A percentile compares a stretch with the other conserved stretches of the same genome.
These are phyloP conservation scores for Fusarium armeniacum DNA, from an alignment of 2,329 filamentous ascomycete species.

Conservation along the genomic window DNA sequence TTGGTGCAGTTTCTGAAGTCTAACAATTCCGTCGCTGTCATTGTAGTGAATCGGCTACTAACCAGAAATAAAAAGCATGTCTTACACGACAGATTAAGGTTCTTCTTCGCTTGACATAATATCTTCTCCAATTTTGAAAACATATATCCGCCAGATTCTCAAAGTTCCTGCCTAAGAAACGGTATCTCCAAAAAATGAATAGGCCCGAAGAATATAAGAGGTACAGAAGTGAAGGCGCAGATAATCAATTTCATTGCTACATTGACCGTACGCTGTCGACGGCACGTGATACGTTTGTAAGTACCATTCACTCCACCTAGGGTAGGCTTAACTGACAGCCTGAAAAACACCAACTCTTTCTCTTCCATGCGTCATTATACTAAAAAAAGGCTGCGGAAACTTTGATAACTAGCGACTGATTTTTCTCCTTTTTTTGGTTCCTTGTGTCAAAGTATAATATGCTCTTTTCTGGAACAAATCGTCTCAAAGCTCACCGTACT, in stretches of 20 bases:
- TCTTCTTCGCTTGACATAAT: not conserved
- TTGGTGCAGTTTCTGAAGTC: no score
- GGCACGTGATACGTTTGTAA: constrained; percentile 34
- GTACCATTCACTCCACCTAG: constrained; percentile 31
- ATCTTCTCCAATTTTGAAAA: not conserved
- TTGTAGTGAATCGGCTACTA: not conserved
- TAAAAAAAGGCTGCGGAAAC: constrained; percentile 6
- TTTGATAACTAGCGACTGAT: not conserved
- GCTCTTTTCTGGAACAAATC: constrained; percentile 35
- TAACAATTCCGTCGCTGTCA: no score
- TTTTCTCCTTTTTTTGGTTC: not conserved
- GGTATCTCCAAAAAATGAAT: not conserved
- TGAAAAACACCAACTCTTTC: constrained; percentile 39
- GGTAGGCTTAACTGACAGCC: constrained; percentile 2
- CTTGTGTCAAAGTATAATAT: constrained; percentile 37
- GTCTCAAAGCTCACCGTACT: constrained; percentile 28
- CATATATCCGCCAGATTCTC: not conserved
- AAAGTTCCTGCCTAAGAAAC: not conserved
- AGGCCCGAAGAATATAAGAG: not conserved
- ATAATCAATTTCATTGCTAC: not conserved
- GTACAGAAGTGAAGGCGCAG: not conserved
- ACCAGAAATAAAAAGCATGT: not conserved
- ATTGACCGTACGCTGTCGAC: not conserved
- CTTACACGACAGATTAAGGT: not conserved
- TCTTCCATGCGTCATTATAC: constrained; percentile 33